phyloP scores from a whole-genome alignment of 495 filamentous ascomycete species.

The Hypomontagnella monticulosa region DNA sequence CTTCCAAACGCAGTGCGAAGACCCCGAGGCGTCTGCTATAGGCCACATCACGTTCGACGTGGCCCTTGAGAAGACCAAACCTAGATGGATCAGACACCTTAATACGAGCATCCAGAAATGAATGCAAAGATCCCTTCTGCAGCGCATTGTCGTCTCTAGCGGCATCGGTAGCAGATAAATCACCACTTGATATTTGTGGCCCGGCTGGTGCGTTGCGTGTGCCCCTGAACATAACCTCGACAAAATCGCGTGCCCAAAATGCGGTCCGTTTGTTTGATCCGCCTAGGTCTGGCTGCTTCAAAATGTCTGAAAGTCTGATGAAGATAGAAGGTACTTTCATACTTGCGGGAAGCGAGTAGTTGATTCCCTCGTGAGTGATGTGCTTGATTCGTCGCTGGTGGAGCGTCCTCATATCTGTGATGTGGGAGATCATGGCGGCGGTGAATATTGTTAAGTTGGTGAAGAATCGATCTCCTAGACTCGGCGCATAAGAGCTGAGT shows the following conservation, averaged over 20 bases:
- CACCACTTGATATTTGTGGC: conserved; percentile 23
- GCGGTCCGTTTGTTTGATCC: conserved; percentile 23
- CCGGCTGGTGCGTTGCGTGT: conserved; percentile 39
- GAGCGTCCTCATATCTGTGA: conserved; percentile 56
- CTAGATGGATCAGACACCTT: conserved; percentile 46
- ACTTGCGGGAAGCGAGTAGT: conserved; percentile 42
- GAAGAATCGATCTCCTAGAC: conserved; percentile 52
- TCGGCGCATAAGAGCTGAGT: conserved; percentile 46
- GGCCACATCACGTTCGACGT: conserved; percentile 66
- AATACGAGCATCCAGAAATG: conserved; percentile 54
- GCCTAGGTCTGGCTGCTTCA: conserved; percentile 40
- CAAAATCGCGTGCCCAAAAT: conserved; percentile 63
- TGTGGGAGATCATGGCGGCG: conserved; percentile 54
- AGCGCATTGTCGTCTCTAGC: conserved; percentile 28
- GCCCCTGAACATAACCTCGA: conserved; percentile 63
- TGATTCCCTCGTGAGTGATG: conserved; percentile 34
- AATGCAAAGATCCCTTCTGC: conserved; percentile 44
- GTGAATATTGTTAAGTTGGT: conserved; percentile 51
- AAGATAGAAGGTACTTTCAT: conserved; percentile 57
- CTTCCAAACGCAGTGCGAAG: conserved; percentile 67
- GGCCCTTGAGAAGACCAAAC: conserved; percentile 59
- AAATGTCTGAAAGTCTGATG: conserved; percentile 55
- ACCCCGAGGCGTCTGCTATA: conserved; percentile 65
- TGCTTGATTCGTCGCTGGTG: conserved; percentile 49
- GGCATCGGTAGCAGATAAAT: conserved; percentile 11